A percentile compares a stretch with the other conserved stretches of the same genome.
phyloP scores from a whole-genome alignment of 2,329 filamentous ascomycete species.

The Nannizziopsis arthrosporioides region DNA sequence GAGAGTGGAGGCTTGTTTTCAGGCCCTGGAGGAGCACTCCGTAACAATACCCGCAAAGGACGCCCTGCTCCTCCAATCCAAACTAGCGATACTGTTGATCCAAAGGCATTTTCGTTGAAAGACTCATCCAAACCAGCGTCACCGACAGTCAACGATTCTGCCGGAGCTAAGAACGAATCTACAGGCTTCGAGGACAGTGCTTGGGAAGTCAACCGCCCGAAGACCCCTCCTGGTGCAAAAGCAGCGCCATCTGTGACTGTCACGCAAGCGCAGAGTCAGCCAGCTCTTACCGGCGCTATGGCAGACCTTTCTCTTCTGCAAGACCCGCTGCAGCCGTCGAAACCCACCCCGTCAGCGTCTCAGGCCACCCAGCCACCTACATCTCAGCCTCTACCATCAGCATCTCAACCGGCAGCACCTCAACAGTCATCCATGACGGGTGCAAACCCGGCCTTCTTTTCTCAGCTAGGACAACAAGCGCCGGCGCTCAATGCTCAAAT shows the following conservation, averaged over 20 bases:
- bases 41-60: constrained; percentile 89
- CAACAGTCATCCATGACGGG: constrained; percentile 32
- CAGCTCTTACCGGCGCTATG: constrained; percentile 56
- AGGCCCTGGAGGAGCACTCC: constrained; percentile 76
- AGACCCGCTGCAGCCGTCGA: constrained; percentile 46
- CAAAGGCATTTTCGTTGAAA: constrained; percentile 67
- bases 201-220: constrained; percentile 85
- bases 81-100: constrained; percentile 73
- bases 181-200: constrained; percentile 89
- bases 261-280: constrained; percentile 31
- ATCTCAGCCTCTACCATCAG: constrained; percentile 35
- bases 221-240: constrained; percentile 34
- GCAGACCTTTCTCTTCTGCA: constrained; percentile 55
- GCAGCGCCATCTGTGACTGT: constrained; percentile 24
- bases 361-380: constrained; percentile 33
- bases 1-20: constrained; percentile 67
- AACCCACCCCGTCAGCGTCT: constrained; percentile 39
- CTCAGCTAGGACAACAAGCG: constrained; percentile 32
- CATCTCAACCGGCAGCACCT: constrained; percentile 21
- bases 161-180: constrained; percentile 37
- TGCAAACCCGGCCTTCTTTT: constrained; percentile 40
- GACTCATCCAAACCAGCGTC: constrained; percentile 34
- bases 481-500: constrained; percentile 27
- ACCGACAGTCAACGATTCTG: constrained; percentile 38
- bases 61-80: constrained; percentile 77